Conservation (phyloP, 257 asterid species). For the Solanum lignicaule region DNA sequence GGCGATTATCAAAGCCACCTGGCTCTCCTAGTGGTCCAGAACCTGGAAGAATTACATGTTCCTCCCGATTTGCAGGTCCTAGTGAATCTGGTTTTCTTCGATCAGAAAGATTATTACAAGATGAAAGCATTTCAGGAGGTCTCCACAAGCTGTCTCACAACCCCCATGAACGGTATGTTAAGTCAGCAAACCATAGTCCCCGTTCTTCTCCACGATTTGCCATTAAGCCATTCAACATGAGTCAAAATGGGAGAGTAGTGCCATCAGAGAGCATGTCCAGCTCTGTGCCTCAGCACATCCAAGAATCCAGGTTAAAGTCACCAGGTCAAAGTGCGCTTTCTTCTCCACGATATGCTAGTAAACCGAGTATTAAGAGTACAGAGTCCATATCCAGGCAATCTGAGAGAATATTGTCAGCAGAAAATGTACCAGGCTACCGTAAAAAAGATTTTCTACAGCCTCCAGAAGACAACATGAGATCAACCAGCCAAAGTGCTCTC, state of each 20-base stretch:
- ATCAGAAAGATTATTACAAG: slow-evolving; percentile 11
- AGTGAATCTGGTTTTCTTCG: not conserved
- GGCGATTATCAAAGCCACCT: slow-evolving; percentile 47
- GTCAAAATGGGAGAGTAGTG: slow-evolving; percentile 6
- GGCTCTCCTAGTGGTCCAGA: slow-evolving; percentile 79
- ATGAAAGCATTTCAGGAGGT: slow-evolving; percentile 37
- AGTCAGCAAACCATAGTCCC: slow-evolving; percentile 23
- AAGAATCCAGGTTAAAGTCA: slow-evolving; percentile 9
- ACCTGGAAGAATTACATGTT: slow-evolving; percentile 32
- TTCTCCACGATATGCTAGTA: slow-evolving; percentile 5
- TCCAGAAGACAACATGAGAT: slow-evolving; percentile 12
- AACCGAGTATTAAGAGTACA: not conserved
- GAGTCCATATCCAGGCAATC: slow-evolving; percentile 4
- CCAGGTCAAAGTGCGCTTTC: slow-evolving; percentile 6
- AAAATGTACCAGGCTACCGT: not conserved
- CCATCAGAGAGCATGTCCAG: slow-evolving; percentile 14
- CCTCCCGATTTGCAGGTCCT: slow-evolving; percentile 6
- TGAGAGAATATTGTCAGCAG: slow-evolving; percentile 6
- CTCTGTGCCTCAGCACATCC: slow-evolving; percentile 3
- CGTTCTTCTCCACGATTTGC: slow-evolving; percentile 27
- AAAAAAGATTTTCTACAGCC: slow-evolving; percentile 8
- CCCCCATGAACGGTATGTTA: slow-evolving; percentile 23
- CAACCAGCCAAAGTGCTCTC: not conserved
- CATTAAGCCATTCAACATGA: slow-evolving; percentile 7
- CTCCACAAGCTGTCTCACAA: slow-evolving; percentile 3